Conservation (phyloP, 2,329 filamentous ascomycete genomes). For the Neodidymelliopsis sp. region DNA sequence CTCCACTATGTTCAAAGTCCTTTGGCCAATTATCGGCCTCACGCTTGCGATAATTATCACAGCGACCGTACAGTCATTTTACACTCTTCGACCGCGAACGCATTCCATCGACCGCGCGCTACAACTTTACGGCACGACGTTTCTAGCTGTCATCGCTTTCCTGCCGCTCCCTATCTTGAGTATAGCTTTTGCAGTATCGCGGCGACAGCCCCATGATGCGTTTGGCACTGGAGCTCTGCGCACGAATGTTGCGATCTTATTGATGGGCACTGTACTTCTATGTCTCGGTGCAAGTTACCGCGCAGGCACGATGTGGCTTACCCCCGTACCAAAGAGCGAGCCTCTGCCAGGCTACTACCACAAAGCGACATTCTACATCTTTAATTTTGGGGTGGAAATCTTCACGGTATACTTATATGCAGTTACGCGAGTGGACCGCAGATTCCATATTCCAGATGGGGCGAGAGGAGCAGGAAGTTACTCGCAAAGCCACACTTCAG, state of each 20-base stretch:
- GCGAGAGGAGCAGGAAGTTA: conserved; percentile 57
- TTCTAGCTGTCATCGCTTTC: conserved; percentile 71
- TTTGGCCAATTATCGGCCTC: conserved; percentile 65
- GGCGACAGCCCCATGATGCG: conserved; percentile 57
- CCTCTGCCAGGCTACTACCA: conserved; percentile 72
- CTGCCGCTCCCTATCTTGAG: conserved; percentile 67
- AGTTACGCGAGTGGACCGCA: conserved; percentile 71
- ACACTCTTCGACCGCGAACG: conserved; percentile 64
- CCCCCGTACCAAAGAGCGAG: conserved; percentile 53
- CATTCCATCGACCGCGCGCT: conserved; percentile 66
- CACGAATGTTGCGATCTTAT: conserved; percentile 69
- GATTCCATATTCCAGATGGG: conserved; percentile 79
- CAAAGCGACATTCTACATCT: conserved; percentile 77
- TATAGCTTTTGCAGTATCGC: conserved; percentile 55
- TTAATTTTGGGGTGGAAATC: conserved; percentile 78
- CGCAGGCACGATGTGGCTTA: conserved; percentile 63
- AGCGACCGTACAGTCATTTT: conserved; percentile 69
- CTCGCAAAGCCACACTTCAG: neutral
- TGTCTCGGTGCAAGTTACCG: conserved; percentile 74
- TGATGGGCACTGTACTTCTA: conserved; percentile 65
- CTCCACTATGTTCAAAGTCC: conserved; percentile 60
- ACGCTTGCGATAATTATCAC: conserved; percentile 72
- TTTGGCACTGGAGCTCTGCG: conserved; percentile 72
- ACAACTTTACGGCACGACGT: conserved; percentile 68
- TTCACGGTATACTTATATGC: conserved; percentile 72